phyloP scores from a whole-genome alignment of 164 flowering plant genomes.

The Magnolia changhungtana region DNA sequence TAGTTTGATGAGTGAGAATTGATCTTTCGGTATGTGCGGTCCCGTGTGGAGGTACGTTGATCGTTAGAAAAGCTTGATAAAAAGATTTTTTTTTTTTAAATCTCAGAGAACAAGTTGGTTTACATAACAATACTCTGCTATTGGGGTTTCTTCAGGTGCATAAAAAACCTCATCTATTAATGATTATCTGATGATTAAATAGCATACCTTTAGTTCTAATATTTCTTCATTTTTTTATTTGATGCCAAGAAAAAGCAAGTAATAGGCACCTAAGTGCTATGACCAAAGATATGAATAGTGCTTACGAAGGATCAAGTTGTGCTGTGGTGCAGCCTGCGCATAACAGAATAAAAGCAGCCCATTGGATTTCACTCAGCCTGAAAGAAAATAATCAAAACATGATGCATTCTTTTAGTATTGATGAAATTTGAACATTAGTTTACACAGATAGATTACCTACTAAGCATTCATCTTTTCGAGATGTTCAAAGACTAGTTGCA shows the following conservation, averaged over 20 bases:
- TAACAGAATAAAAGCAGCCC: conserved; percentile 92
- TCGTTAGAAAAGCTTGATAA: no score
- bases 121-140: no score
- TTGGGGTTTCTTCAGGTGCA: no score
- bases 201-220: not conserved
- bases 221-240: not conserved
- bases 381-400: conserved; percentile 11
- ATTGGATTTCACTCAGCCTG: conserved; percentile 93
- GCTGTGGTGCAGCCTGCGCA: conserved; percentile 98
- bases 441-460: not conserved
- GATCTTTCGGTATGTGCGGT: no score
- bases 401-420: not conserved
- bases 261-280: not conserved
- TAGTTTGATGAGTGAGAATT: no score
- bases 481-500: no score
- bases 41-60: no score
- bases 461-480: no score
- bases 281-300: conserved; percentile 1
- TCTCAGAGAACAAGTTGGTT: no score
- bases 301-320: conserved; percentile 86
- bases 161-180: no score
- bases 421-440: not conserved
- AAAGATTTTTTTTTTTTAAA: no score
- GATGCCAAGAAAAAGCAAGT: no score
- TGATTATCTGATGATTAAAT: not conserved